Evolutionary conservation across 202 grass and related monocot species (phyloP).

Genomic region (Cymbopogon flexuosus): DNA sequence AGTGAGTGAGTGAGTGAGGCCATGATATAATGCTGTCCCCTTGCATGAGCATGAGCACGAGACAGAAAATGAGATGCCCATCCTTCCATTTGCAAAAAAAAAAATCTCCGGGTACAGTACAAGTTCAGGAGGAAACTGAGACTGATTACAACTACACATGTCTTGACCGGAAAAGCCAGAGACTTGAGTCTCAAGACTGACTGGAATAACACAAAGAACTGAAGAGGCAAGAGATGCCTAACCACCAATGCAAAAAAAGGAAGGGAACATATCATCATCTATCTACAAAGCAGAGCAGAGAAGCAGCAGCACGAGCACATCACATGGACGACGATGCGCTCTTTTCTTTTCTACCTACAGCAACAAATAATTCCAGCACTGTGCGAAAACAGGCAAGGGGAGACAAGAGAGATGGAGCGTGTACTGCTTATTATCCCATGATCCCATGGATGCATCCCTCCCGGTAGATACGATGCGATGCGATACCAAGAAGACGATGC

Average conservation of each 20-base stretch:
- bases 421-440: slow-evolving; percentile 38
- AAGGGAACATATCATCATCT: slow-evolving; percentile 9
- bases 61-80: slow-evolving; percentile 25
- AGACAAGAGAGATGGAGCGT: neutral
- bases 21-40: neutral
- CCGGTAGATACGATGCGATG: neutral
- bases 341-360: slow-evolving; percentile 39
- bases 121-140: neutral
- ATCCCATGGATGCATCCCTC: neutral
- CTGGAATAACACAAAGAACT: slow-evolving; percentile 15
- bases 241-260: neutral
- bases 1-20: too few relatives aligned
- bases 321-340: slow-evolving; percentile 27
- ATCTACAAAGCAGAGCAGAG: slow-evolving; percentile 36
- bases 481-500: neutral
- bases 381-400: neutral
- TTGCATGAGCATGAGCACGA: neutral
- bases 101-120: neutral
- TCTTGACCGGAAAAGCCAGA: slow-evolving; percentile 32
- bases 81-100: slow-evolving; percentile 17
- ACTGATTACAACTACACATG: neutral
- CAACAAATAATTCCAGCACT: neutral
- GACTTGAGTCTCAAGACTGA: slow-evolving; percentile 42
- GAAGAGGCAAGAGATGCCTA: neutral
- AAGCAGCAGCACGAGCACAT: neutral